phyloP scores from a whole-genome alignment of 2,329 filamentous ascomycete genomes.

The Dactylellina drechsleri region DNA sequence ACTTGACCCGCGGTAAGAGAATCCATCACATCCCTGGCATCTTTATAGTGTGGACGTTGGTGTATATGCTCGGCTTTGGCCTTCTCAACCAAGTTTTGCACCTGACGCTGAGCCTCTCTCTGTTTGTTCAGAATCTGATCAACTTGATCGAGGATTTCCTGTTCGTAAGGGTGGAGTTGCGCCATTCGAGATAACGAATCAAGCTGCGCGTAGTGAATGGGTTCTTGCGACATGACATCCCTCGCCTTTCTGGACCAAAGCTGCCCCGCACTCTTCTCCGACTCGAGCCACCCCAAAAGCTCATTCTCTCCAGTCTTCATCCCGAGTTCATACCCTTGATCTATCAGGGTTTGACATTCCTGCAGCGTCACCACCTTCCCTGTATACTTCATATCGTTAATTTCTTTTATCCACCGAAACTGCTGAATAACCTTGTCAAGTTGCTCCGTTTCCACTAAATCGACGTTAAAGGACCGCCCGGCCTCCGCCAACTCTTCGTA shows the following conservation, averaged over 20 bases:
- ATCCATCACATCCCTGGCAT: conserved; percentile 90
- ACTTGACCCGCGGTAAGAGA: conserved; percentile 88
- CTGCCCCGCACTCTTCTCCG: conserved; percentile 79
- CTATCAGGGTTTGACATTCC: conserved; percentile 81
- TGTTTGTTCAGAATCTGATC: conserved; percentile 96
- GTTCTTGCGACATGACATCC: conserved; percentile 90
- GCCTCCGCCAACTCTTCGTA: conserved; percentile 92
- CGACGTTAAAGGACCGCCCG: conserved; percentile 87
- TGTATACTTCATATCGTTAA: conserved; percentile 51
- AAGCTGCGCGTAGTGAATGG: conserved; percentile 91
- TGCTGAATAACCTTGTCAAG: conserved; percentile 84
- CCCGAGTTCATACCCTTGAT: conserved; percentile 78
- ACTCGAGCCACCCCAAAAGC: conserved; percentile 77
- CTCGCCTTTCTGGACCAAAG: conserved; percentile 93
- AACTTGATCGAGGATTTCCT: conserved; percentile 80
- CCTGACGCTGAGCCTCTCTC: conserved; percentile 89
- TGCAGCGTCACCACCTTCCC: conserved; percentile 71
- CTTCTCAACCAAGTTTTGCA: conserved; percentile 80
- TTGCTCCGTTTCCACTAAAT: conserved; percentile 85
- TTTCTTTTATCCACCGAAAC: conserved; percentile 77
- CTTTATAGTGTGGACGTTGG: conserved; percentile 84
- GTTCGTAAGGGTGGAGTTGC: conserved; percentile 73
- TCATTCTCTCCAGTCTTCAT: conserved; percentile 75
- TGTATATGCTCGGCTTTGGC: conserved; percentile 79
- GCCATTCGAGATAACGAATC: conserved; percentile 91